Conservation (phyloP, 164 flowering plant genomes). For the Berberis thunbergii region DNA sequence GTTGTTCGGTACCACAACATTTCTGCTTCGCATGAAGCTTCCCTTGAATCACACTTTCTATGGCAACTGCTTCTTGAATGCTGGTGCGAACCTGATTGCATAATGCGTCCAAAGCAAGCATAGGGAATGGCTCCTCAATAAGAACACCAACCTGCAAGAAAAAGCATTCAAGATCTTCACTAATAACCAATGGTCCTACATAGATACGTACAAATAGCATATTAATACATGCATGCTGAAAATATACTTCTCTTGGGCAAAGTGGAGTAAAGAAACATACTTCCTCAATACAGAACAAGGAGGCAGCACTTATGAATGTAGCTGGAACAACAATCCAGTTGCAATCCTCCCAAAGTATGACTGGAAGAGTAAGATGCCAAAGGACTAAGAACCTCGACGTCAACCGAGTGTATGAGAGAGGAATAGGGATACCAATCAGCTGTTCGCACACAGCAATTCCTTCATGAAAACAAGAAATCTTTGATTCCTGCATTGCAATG, state of each 20-base stretch:
- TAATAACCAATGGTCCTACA: background rate
- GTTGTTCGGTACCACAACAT: constrained; percentile 17
- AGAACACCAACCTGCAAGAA: constrained; percentile 83
- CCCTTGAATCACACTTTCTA: constrained; percentile 36
- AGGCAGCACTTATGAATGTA: constrained; percentile 90
- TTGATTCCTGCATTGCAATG: constrained; percentile 55
- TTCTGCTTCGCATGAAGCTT: constrained; percentile 43
- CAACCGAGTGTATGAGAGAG: constrained; percentile 94
- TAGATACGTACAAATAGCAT: background rate
- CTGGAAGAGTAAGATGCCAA: constrained; percentile 93
- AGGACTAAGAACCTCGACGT: constrained; percentile 90
- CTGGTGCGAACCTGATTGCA: constrained; percentile 39
- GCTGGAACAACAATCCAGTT: constrained; percentile 97
- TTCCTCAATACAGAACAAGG: constrained; percentile 95
- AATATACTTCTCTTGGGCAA: background rate
- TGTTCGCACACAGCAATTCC: constrained; percentile 89
- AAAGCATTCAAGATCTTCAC: background rate
- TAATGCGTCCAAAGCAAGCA: constrained; percentile 80
- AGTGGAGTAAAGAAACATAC: constrained; percentile 22
- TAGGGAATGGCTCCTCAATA: constrained; percentile 92
- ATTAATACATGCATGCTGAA: background rate
- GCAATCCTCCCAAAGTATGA: constrained; percentile 97
- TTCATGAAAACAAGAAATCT: constrained; percentile 69
- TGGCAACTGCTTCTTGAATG: constrained; percentile 51
- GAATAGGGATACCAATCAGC: constrained; percentile 79